Base-by-base conservation (phyloP, 2,329 filamentous ascomycete genomes). In the Exophiala lecanii-corni region DNA sequence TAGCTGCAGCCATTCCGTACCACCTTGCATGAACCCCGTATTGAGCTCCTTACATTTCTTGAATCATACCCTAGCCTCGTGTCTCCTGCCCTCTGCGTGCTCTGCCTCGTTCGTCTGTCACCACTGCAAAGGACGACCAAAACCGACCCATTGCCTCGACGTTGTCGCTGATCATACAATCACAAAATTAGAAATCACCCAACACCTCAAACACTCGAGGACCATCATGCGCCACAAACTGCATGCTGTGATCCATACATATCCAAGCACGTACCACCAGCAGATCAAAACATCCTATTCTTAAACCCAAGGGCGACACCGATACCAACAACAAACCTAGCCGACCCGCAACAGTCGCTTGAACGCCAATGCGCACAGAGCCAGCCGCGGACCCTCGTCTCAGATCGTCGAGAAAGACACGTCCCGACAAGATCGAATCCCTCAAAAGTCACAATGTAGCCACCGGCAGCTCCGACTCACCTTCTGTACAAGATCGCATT, bases 401-500 rank as follows among this genome's bases (percentile, higher is more conserved):
- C 50, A 41, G 36, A 38, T 38, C 39, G 9, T 41, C 44, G 30
- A 46, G 38, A 26, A 39, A 15, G 18, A 23, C 37, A 15, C 43
- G 39, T 26, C 19, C 33, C 31, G 39, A 44, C 20, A 32, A 41
- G 10, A 34, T 31, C 3, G 10, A 41, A 16, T 37, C 51, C n/a
- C 25, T 33, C 28, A 43, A 36, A 28, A 36, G 17, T 42, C 45
- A 47, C 35, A 30, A 51, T 52, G 50, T 52, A 50, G 41, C 41
- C 3, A 32, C 43, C 53, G 76, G 77, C 75, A 39, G 73, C 65
- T 60, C 79, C 69, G 64, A 71, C 79, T 55, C 81, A 70, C 65
- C 77, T 69, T 58, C 84, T n/a, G 84, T 94, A 36, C 78, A 78
- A 50, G 84, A 86, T 54, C 81, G 89, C 57, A 86, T 95, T 40